Evolutionary conservation across 2,329 filamentous ascomycete species (phyloP).

Genomic region (Talaromyces funiculosus): DNA sequence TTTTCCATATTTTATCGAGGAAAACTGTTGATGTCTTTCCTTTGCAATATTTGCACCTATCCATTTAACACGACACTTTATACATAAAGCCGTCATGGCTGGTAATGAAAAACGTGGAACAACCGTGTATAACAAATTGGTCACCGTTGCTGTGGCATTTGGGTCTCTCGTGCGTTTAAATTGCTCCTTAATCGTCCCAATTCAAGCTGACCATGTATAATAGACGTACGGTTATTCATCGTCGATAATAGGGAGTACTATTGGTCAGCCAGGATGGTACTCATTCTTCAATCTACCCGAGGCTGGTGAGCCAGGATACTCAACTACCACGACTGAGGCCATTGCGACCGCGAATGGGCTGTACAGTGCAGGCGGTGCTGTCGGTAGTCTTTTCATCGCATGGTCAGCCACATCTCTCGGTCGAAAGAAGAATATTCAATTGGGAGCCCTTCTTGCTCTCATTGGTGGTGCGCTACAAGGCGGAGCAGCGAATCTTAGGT

Average conservation of each 20-base stretch:
- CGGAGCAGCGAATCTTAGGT: conserved; percentile 42
- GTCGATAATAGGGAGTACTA: conserved; percentile 48
- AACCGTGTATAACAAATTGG: conserved; percentile 13
- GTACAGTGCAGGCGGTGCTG: conserved; percentile 46
- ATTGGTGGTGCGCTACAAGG: conserved; percentile 46
- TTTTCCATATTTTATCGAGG: neutral
- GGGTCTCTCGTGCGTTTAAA: conserved; percentile 30
- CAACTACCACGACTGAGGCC: conserved; percentile 41
- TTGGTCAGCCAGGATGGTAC: conserved; percentile 51
- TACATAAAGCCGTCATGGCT: neutral
- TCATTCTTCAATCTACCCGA: conserved; percentile 44
- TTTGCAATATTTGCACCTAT: neutral
- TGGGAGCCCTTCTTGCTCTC: conserved; percentile 41
- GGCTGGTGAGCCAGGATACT: conserved; percentile 42
- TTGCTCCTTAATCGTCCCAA: neutral
- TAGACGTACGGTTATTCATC: conserved; percentile 50
- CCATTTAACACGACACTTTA: neutral
- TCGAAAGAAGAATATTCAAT: conserved; percentile 43
- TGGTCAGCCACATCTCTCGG: conserved; percentile 45
- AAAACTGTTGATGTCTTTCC: neutral
- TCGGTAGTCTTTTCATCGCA: conserved; percentile 47
- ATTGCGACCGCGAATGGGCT: conserved; percentile 48
- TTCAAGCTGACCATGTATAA: neutral
- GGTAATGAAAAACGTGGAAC: neutral
- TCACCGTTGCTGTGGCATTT: conserved; percentile 36